A percentile compares a stretch with the other conserved stretches of the same genome.
phyloP scores from a whole-genome alignment of 1,284 basidiomycete species.

The Ustilago cynodontis region DNA sequence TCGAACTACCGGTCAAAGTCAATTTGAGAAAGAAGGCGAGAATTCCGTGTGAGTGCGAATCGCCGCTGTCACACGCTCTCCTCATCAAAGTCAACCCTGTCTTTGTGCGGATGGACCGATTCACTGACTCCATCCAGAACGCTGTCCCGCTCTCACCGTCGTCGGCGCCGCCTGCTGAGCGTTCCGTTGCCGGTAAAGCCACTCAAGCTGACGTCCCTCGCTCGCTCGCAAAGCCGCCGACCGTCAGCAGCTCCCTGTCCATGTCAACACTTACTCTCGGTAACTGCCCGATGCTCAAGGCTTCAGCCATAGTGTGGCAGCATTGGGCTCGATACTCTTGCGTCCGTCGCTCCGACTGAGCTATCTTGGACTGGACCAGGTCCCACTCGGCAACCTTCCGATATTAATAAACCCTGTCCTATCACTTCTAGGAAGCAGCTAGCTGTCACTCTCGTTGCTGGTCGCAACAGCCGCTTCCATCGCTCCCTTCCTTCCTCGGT shows the following conservation, averaged over 20 bases:
- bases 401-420: slow-evolving; percentile 6
- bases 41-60: no score
- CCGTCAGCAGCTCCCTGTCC: neutral
- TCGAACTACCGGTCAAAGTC: neutral
- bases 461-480: neutral
- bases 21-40: neutral
- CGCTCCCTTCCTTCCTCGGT: neutral
- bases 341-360: neutral
- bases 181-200: no score
- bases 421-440: neutral
- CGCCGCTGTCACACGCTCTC: neutral
- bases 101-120: neutral
- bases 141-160: neutral
- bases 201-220: no score
- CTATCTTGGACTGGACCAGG: neutral
- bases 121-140: neutral
- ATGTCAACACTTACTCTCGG: neutral
- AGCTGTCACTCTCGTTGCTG: neutral
- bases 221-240: no score
- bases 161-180: no score
- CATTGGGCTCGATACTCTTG: neutral
- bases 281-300: neutral
- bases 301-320: no score
- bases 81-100: no score
- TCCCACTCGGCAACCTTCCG: slow-evolving; percentile 9